A percentile compares a stretch with the other conserved stretches of the same genome.
These are phyloP conservation scores for Amaranthus cruentus DNA, from an alignment of 148 eudicot species.

Conservation along the genomic window DNA sequence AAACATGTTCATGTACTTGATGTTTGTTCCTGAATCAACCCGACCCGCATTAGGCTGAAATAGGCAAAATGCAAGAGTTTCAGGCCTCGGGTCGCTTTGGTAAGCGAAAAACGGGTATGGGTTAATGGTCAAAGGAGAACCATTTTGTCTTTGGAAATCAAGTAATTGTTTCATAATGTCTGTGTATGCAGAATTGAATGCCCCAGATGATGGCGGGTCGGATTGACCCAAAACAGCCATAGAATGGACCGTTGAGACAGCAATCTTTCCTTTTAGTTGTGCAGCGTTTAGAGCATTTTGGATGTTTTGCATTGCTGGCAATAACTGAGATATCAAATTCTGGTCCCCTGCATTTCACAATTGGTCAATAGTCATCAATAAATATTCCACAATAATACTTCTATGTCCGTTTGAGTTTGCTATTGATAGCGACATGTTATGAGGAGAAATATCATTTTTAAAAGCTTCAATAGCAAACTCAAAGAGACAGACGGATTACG, in stretches of 20 bases:
- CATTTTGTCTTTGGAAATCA: conserved; percentile 49
- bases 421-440: too few relatives aligned
- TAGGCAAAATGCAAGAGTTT: conserved; percentile 64
- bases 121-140: conserved; percentile 77
- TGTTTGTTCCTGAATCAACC: conserved; percentile 57
- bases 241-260: conserved; percentile 79
- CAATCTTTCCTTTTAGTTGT: conserved; percentile 55
- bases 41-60: conserved; percentile 80
- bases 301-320: conserved; percentile 90
- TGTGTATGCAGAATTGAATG: conserved; percentile 45
- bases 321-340: conserved; percentile 43
- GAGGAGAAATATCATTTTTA: too few relatives aligned
- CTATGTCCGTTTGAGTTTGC: too few relatives aligned
- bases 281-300: conserved; percentile 71
- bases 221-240: conserved; percentile 74
- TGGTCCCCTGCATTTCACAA: conserved; percentile 38
- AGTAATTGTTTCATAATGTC: conserved; percentile 55
- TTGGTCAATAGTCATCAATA: not conserved
- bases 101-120: conserved; percentile 95
- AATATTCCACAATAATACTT: too few relatives aligned
- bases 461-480: too few relatives aligned
- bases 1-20: conserved; percentile 92
- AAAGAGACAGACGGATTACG: too few relatives aligned
- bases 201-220: conserved; percentile 82
- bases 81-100: conserved; percentile 64